Evolutionary conservation across 345 rosid species (phyloP).

Genomic region (Gossypium turneri): DNA sequence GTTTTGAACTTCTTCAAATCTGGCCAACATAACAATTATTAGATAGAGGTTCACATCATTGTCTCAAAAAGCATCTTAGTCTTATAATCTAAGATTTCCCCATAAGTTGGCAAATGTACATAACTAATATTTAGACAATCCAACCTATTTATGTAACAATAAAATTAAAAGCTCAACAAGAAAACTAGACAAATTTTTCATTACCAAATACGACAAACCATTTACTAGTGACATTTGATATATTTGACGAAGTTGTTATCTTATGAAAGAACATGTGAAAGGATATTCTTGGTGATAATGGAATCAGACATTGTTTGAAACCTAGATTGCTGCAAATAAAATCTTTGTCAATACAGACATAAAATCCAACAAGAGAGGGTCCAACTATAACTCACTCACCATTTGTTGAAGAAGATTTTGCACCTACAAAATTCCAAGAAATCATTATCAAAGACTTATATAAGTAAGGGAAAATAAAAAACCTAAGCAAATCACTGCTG

Average conservation of each 20-base stretch:
- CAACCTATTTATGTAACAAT: constrained; percentile 10
- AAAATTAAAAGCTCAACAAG: background rate
- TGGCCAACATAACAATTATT: constrained; percentile 2
- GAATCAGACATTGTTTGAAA: constrained; percentile 79
- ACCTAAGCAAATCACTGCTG: background rate
- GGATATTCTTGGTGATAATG: constrained; percentile 72
- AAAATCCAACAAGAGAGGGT: constrained; percentile 7
- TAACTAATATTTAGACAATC: background rate
- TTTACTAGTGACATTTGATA: background rate
- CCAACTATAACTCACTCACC: constrained; percentile 36
- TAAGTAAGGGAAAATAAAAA: background rate
- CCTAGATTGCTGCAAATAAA: constrained; percentile 59
- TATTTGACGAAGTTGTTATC: background rate
- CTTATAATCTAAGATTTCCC: background rate
- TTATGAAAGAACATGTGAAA: constrained; percentile 19
- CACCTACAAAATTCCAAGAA: constrained; percentile 40
- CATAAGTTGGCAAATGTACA: background rate
- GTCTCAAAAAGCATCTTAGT: constrained; percentile 6
- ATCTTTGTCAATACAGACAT: constrained; percentile 9
- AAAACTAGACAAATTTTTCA: background rate
- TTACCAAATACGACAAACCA: background rate
- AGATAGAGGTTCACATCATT: background rate
- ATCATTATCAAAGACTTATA: background rate
- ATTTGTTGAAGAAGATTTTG: constrained; percentile 73
- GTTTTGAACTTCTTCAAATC: background rate